phyloP scores from a whole-genome alignment of 169 alveolate species.

The Sarcocystis neurona region DNA sequence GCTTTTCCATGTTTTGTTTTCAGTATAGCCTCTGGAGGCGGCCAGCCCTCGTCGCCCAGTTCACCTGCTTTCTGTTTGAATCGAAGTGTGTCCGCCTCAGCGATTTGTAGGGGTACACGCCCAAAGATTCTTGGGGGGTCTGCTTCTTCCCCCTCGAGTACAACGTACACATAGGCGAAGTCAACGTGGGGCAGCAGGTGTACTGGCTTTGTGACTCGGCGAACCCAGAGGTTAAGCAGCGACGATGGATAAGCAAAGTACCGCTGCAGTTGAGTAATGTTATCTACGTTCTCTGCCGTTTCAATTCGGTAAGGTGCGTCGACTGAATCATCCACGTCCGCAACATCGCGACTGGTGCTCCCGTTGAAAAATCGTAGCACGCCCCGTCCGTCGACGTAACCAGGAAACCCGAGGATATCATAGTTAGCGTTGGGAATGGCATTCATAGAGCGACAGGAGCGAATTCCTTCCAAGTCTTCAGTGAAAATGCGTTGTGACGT shows the following conservation, averaged over 20 bases:
- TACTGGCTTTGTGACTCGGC: constrained; percentile 49
- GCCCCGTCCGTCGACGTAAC: constrained; percentile 47
- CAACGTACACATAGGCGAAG: constrained; percentile 47
- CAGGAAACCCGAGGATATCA: constrained; percentile 60
- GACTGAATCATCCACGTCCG: constrained; percentile 17
- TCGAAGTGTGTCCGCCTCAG: constrained; percentile 4
- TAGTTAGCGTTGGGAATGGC: constrained; percentile 46
- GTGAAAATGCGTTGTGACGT: not conserved
- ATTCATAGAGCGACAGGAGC: constrained; percentile 46
- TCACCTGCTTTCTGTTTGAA: constrained; percentile 1
- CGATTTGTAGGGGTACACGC: constrained; percentile 46
- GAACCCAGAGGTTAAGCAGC: constrained; percentile 47
- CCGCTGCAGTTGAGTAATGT: not conserved
- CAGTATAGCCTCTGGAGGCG: constrained; percentile 42
- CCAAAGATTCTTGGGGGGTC: constrained; percentile 49
- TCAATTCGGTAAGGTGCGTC: constrained; percentile 15
- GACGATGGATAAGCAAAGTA: constrained; percentile 11
- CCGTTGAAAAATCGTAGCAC: constrained; percentile 54
- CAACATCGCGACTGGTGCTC: constrained; percentile 43
- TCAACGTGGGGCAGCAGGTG: constrained; percentile 59
- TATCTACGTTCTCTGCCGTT: not conserved
- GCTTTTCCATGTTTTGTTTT: too few relatives aligned
- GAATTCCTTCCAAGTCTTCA: constrained; percentile 38
- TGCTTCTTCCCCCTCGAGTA: constrained; percentile 46
- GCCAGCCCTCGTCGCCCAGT: constrained; percentile 26